Evolutionary conservation across 2,329 filamentous ascomycete genomes (phyloP), one percentile per base, ranked within the genome.

Genomic region (Colletotrichum shisoi): DNA sequence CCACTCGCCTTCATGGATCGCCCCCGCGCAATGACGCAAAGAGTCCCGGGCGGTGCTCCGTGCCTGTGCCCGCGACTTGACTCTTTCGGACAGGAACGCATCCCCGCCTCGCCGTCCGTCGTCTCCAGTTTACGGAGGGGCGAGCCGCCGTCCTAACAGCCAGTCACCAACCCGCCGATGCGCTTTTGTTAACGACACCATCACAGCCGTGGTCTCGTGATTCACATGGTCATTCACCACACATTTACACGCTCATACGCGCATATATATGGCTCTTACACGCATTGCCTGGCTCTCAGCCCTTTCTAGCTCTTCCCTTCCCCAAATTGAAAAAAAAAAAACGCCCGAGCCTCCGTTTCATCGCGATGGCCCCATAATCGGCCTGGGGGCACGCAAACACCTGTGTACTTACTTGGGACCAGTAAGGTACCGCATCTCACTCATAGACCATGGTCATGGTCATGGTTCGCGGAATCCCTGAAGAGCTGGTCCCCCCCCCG

Each of bases 271-370:
- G 15, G 27, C 7, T 19, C 27, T 3, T 17, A 15, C 42, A 46
- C 31, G 31, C 56, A 58, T 48, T n/a, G 27, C 17, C 19, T 48
- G 44, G 39, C 56, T 37, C 61, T 40, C 27, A 52, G 46, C 46
- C 54, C 51, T 51, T 59, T 39, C 48, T 19, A 13, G 48, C 31
- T 31, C 19, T 3, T 5, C 24, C 24, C 31, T 2, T 2, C 31
- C 8, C 6, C 31, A 7, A 34, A 34, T 34, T 8, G 31, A 34
- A 11, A 13, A 53, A 51, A 34, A 49, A 21, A 53, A 51, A 34
- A 49, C 2, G 61, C 56, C 57, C 65, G 65, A 59, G 65, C 65
- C 65, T 68, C 49, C 49, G 65, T 68, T 68, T 68, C 65, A 68
- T 39, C 19, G 56, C 56, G 27, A 34, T 34, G 54, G 12, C n/a